Base-by-base conservation (phyloP, 2,329 filamentous ascomycete genomes). In the Neopestalotiopsis sp. region DNA sequence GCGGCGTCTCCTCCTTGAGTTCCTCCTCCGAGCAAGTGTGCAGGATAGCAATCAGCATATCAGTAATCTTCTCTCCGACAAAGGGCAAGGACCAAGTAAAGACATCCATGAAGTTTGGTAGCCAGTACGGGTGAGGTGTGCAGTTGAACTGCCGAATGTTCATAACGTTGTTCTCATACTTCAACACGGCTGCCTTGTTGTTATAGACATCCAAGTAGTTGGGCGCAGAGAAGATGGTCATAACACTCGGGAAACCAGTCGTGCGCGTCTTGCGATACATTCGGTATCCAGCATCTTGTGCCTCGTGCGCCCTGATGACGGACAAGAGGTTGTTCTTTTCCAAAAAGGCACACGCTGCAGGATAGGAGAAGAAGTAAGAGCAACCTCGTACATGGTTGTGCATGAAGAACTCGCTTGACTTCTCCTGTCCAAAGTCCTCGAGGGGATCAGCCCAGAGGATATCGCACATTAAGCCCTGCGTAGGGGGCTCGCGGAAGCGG, bases 131-230 rank as follows among this genome's bases (percentile, higher is more conserved):
- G 81, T 99, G 96, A 42, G 96, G 96, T 28, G 96, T 98, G 88
- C 95, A 99, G 87, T 99, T 99, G 86, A 99, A 99, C 82, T 99
- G 96, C 69, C 96, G 90, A 79, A 99, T 99, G 86, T 99, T 99
- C 96, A 99, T 99, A 71, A 99, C 96, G 78, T 99, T 99, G 83
- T 99, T 99, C 84, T 99, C 96, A 80, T 99, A 99, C 84, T 99
- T 99, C 76, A 99, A 86, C 56, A 99, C 96, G 0, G 96, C 96
- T 1, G 96, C 96, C 86, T 99, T 99, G 88, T 99, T 99, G 90
- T 99, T 99, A 84, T 99, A 99, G 49, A 99, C 95, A 78, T 99
- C 96, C 72, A 99, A 90, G 80, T 99, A 99, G 83, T 99, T 99
- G 49, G 96, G 96, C 1, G 96, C 96, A 59, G 95, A 98, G 87